phyloP scores from a whole-genome alignment of 768 basidiomycete genomes.

The Boletus bicolor region DNA sequence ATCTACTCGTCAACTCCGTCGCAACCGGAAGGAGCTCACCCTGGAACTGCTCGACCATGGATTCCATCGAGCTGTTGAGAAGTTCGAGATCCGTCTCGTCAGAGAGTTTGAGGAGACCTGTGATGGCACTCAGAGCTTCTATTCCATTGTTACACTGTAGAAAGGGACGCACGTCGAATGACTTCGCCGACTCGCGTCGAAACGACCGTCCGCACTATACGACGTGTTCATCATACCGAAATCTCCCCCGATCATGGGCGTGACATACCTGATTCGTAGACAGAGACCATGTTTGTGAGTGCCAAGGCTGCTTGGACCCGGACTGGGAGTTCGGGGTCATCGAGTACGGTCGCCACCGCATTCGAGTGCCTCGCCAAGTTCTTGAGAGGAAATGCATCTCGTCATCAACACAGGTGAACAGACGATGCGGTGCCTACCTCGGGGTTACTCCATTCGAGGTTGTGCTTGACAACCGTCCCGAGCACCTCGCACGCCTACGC shows the following conservation, averaged over 20 bases:
- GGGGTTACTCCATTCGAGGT: slow-evolving; percentile 61
- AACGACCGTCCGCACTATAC: slow-evolving; percentile 62
- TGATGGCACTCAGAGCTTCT: background rate
- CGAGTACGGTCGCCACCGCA: slow-evolving; percentile 62
- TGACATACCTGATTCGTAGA: slow-evolving; percentile 57
- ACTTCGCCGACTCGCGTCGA: slow-evolving; percentile 81
- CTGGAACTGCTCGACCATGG: slow-evolving; percentile 83
- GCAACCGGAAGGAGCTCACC: slow-evolving; percentile 83
- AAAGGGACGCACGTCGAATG: slow-evolving; percentile 59
- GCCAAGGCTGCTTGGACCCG: slow-evolving; percentile 81
- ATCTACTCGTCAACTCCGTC: slow-evolving; percentile 69
- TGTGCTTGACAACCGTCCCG: slow-evolving; percentile 66
- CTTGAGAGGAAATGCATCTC: slow-evolving; percentile 32
- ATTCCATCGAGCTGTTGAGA: slow-evolving; percentile 78
- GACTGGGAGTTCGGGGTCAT: slow-evolving; percentile 79
- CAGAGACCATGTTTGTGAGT: slow-evolving; percentile 69
- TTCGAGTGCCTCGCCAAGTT: slow-evolving; percentile 62
- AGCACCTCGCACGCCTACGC: slow-evolving; percentile 76
- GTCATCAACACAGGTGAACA: background rate
- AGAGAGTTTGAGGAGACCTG: slow-evolving; percentile 84
- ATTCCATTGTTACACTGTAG: background rate
- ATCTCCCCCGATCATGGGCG: background rate
- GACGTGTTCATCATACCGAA: background rate
- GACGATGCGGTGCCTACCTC: slow-evolving; percentile 42
- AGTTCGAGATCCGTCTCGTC: slow-evolving; percentile 89